Evolutionary conservation across 2,329 filamentous ascomycete genomes (phyloP).

Genomic region (Penicillium rolfsii): DNA sequence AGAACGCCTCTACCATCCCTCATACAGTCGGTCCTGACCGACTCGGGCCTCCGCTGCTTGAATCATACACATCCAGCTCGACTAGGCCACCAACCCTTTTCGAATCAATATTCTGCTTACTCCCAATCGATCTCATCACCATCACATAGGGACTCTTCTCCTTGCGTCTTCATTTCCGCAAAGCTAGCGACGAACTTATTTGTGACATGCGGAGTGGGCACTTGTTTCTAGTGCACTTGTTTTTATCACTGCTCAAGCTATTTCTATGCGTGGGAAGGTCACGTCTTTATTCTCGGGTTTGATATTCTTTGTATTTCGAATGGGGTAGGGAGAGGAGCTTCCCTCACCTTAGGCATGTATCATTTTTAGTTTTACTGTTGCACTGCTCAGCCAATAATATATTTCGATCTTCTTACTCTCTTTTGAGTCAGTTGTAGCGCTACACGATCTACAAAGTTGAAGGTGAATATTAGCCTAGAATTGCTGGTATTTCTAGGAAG

Average conservation of each 20-base stretch:
- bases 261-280: background rate
- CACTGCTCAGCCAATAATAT: background rate
- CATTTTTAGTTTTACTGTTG: background rate
- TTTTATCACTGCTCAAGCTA: background rate
- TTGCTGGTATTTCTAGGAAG: background rate
- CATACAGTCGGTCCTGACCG: background rate
- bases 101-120: constrained; percentile 1
- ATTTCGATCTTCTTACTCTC: background rate
- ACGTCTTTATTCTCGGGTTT: background rate
- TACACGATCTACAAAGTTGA: background rate
- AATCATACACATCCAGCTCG: too few species aligned
- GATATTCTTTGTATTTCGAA: background rate
- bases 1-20: background rate
- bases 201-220: constrained; percentile 1
- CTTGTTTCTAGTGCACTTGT: background rate
- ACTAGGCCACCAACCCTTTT: background rate
- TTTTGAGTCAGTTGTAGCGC: background rate
- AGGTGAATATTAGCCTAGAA: background rate
- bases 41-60: background rate
- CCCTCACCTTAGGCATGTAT: constrained; percentile 1
- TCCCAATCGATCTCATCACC: background rate
- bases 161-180: constrained; percentile 5
- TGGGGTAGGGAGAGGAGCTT: background rate
- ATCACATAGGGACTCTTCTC: background rate
- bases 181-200: constrained; percentile 1